Evolutionary conservation across 208 protist species (phyloP).

Genomic region (Sergeia podlipaevii): DNA sequence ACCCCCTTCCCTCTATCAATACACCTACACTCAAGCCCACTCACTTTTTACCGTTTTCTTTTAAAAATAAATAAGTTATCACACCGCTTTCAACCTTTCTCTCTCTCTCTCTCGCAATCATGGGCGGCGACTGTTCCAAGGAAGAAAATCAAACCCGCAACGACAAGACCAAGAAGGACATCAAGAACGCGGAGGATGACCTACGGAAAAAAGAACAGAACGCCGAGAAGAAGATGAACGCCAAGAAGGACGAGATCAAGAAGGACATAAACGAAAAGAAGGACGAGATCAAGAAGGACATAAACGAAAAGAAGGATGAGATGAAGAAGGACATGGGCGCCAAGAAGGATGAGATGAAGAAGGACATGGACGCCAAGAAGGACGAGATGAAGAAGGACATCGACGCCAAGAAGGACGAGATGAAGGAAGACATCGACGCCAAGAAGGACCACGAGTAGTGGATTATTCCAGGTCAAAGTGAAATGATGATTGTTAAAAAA

Average conservation of each 20-base stretch:
- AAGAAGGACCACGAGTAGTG: constrained; percentile 2
- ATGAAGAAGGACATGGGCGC: background rate
- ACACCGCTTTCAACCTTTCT: too few species aligned
- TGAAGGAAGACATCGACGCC: background rate
- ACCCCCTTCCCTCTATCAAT: too few species aligned
- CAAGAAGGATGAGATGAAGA: background rate
- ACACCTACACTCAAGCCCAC: too few species aligned
- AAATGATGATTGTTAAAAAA: too few species aligned
- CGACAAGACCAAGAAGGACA: constrained; percentile 7
- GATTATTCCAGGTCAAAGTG: too few species aligned
- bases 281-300: constrained; percentile 5
- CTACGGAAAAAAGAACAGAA: too few species aligned
- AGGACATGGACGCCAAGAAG: background rate
- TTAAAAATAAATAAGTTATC: too few species aligned
- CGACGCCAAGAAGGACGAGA: constrained; percentile 1
- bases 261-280: background rate
- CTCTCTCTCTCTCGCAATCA: constrained; percentile 5
- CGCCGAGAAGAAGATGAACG: constrained; percentile 1
- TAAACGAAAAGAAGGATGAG: constrained; percentile 1
- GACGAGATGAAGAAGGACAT: constrained; percentile 2
- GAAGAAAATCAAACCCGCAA: constrained; percentile 3
- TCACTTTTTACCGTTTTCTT: too few species aligned
- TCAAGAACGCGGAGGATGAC: background rate
- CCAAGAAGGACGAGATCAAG: background rate
- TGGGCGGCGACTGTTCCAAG: constrained; percentile 12